Evolutionary conservation across 1,284 basidiomycete species (phyloP).

Genomic region (Tilletiopsis washingtonensis): DNA sequence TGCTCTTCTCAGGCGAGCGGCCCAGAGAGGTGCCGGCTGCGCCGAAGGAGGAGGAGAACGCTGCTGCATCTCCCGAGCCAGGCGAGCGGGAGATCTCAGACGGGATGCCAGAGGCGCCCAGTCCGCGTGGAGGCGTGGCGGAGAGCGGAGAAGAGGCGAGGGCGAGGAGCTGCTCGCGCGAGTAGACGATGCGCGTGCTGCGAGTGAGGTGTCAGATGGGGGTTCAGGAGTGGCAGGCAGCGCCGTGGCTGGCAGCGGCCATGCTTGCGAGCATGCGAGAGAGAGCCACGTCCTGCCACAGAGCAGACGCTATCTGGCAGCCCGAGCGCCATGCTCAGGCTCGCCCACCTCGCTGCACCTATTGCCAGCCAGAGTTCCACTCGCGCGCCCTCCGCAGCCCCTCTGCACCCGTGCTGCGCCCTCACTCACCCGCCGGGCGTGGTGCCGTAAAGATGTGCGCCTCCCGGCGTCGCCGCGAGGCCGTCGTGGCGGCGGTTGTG

Average conservation of each 20-base stretch:
- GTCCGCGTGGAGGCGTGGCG: constrained; percentile 6
- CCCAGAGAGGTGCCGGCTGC: neutral
- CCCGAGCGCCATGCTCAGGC: neutral
- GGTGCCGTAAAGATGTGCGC: constrained; percentile 15
- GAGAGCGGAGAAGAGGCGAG: constrained; percentile 25
- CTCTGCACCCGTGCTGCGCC: no score
- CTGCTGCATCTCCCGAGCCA: no score
- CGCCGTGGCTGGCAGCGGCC: neutral
- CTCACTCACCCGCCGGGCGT: constrained; percentile 30
- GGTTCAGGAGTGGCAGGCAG: no score
- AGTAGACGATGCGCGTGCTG: constrained; percentile 26
- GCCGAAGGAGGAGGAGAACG: no score
- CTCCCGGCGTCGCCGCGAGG: neutral
- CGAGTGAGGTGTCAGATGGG: no score
- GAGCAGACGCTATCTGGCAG: neutral
- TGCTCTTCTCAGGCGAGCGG: neutral
- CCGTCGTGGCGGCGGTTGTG: no score
- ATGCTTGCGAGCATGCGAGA: neutral
- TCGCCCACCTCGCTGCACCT: no score
- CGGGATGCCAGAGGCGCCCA: neutral
- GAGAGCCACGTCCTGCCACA: neutral
- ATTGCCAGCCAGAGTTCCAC: no score
- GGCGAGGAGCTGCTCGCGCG: constrained; percentile 27
- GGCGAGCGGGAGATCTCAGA: constrained; percentile 10
- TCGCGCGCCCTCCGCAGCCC: no score